These are phyloP conservation scores for Butyriboletus regius DNA, from an alignment of 1,284 basidiomycete species.

Conservation along the genomic window DNA sequence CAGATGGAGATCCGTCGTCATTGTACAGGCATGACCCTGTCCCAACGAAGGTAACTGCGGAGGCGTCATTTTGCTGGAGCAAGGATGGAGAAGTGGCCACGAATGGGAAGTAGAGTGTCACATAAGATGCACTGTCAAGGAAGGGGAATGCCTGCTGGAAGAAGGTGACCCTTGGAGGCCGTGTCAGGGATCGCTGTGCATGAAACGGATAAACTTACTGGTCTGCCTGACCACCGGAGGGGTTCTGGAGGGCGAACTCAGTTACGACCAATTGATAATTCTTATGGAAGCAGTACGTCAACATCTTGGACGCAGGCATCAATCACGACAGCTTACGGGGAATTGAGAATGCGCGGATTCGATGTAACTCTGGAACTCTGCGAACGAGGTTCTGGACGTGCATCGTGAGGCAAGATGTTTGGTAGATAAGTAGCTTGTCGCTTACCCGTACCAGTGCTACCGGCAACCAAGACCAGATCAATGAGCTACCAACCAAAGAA, in stretches of 20 bases:
- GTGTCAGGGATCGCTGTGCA: conserved; percentile 1
- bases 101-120: conserved; percentile 35
- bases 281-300: conserved; percentile 10
- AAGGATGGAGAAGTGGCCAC: conserved; percentile 29
- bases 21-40: conserved; percentile 30
- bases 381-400: conserved; percentile 18
- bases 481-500: background rate
- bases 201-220: conserved; percentile 24
- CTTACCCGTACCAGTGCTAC: conserved; percentile 35
- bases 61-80: too few relatives aligned
- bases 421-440: background rate
- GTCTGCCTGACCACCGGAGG: conserved; percentile 29
- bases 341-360: conserved; percentile 27
- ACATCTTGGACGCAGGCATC: background rate
- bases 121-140: conserved; percentile 27
- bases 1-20: conserved; percentile 19
- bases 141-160: conserved; percentile 31
- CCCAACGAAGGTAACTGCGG: conserved; percentile 10
- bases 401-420: background rate
- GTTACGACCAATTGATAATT: conserved; percentile 22
- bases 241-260: conserved; percentile 32
- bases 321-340: conserved; percentile 19
- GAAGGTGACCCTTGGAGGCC: conserved; percentile 23
- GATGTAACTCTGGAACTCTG: conserved; percentile 27
- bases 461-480: background rate